phyloP scores from a whole-genome alignment of 768 basidiomycete species.

The Podaxis carcinomalis region DNA sequence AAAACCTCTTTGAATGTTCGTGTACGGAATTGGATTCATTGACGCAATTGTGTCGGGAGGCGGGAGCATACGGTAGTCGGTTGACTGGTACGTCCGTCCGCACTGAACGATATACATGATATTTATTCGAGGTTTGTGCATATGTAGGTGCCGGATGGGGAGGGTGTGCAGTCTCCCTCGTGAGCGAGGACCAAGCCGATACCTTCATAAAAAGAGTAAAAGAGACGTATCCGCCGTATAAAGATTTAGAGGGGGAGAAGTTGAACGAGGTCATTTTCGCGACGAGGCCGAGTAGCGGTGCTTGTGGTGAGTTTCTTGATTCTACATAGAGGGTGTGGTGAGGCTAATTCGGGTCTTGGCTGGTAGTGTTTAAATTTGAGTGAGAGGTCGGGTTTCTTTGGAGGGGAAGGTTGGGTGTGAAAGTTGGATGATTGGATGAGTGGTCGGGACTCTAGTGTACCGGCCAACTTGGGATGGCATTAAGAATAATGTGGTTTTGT shows the following conservation, averaged over 20 bases:
- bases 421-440: too few species aligned
- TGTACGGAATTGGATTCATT: constrained; percentile 76
- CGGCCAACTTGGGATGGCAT: too few species aligned
- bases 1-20: constrained; percentile 70
- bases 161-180: constrained; percentile 82
- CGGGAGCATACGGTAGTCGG: constrained; percentile 78
- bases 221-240: constrained; percentile 62
- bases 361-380: constrained; percentile 24
- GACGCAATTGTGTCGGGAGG: constrained; percentile 53
- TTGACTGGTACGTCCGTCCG: constrained; percentile 60
- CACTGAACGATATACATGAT: background rate
- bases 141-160: constrained; percentile 83
- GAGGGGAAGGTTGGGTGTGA: too few species aligned
- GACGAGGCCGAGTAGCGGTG: constrained; percentile 79
- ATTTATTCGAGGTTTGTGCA: background rate
- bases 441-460: too few species aligned
- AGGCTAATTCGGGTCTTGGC: background rate
- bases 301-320: constrained; percentile 57
- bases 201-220: constrained; percentile 60
- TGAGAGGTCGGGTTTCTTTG: background rate
- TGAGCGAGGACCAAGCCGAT: constrained; percentile 60
- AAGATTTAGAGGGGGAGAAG: constrained; percentile 49
- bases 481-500: too few species aligned
- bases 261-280: constrained; percentile 73
- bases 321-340: background rate